Percentiles rank a stretch among this genome's conserved stretches.
Evolutionary conservation across 331 rosid species (phyloP).

Genomic region (Quercus lobata): DNA sequence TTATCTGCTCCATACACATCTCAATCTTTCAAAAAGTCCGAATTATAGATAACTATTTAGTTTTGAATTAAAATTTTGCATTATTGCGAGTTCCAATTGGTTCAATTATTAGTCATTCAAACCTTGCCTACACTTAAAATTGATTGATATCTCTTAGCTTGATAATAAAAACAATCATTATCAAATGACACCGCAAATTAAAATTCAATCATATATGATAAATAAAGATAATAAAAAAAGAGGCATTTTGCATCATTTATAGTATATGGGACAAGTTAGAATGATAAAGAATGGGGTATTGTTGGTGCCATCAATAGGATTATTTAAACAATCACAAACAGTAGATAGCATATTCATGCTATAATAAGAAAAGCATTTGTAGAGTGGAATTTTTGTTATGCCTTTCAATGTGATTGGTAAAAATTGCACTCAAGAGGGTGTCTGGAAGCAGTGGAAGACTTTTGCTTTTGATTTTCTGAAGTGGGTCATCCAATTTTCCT

Average conservation of each 20-base stretch:
- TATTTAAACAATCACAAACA: not conserved
- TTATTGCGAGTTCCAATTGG: no score
- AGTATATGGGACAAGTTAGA: not conserved
- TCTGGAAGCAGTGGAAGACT: constrained; percentile 24
- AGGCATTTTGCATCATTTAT: constrained; percentile 16
- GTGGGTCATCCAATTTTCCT: constrained; percentile 43
- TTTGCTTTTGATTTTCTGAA: constrained; percentile 21
- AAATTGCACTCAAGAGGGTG: constrained; percentile 29
- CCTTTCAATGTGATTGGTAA: constrained; percentile 29
- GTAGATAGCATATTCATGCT: constrained; percentile 20
- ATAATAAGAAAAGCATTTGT: constrained; percentile 22
- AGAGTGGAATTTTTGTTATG: constrained; percentile 27
- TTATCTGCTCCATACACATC: not conserved
- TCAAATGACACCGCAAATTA: no score
- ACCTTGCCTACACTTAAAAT: no score
- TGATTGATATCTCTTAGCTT: no score
- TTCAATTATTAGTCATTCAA: no score
- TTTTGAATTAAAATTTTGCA: not conserved
- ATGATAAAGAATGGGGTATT: constrained; percentile 6
- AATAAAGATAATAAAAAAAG: no score
- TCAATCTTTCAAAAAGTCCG: not conserved
- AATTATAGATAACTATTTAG: constrained; percentile 7
- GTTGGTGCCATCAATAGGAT: constrained; percentile 16
- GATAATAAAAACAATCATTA: no score
- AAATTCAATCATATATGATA: no score